Conservation (phyloP, 192 early-diverging fungal species). For the Paraglomus brasilianum region DNA sequence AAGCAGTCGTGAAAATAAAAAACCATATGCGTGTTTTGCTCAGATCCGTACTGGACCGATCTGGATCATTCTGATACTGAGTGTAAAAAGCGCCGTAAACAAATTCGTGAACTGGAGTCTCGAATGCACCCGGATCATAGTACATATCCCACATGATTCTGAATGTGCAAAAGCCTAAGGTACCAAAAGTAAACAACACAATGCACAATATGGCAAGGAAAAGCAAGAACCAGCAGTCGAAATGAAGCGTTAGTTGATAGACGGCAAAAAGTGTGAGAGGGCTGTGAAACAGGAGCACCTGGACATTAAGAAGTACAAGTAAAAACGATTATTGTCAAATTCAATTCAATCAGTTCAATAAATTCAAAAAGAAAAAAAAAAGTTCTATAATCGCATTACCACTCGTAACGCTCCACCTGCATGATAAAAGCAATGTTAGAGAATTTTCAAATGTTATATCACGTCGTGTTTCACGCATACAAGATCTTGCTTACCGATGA, state of each 20-base stretch:
- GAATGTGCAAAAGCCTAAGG: neutral
- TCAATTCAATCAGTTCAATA: neutral
- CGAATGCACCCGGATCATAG: neutral
- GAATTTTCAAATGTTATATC: neutral
- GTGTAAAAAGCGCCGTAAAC: constrained; percentile 11
- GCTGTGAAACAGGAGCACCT: constrained; percentile 20
- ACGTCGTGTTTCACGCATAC: neutral
- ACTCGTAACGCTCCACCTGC: constrained; percentile 22
- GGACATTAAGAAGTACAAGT: too few relatives aligned
- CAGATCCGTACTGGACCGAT: too few relatives aligned
- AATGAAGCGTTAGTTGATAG: constrained; percentile 13
- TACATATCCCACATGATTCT: neutral
- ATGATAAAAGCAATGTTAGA: neutral
- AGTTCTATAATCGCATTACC: neutral
- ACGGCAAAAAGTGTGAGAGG: constrained; percentile 3
- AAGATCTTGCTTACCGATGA: constrained; percentile 7
- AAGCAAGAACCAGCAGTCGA: constrained; percentile 13
- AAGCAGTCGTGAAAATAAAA: neutral
- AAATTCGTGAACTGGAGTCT: neutral
- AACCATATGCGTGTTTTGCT: neutral
- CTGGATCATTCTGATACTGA: neutral
- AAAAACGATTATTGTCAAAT: too few relatives aligned
- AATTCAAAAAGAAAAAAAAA: neutral
- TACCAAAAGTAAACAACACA: neutral
- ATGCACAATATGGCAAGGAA: constrained; percentile 1